Percentiles rank a stretch among this genome's conserved stretches.
phyloP scores from a whole-genome alignment of 1,284 basidiomycete species.

The Ceratobasidium sp. region DNA sequence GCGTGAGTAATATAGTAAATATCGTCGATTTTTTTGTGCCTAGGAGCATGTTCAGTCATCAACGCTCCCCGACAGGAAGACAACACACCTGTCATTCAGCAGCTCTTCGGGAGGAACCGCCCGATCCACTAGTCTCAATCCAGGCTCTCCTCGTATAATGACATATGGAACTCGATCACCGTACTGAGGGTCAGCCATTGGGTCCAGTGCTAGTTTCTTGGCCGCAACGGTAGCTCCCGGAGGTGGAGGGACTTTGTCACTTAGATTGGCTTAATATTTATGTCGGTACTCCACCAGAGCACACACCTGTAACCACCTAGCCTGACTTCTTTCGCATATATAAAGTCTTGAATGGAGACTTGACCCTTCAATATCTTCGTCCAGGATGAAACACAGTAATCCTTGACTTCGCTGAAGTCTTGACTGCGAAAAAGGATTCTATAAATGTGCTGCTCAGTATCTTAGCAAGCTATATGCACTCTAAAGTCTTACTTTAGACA shows the following conservation, averaged over 20 bases:
- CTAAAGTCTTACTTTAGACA: slow-evolving; percentile 75
- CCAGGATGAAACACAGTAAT: slow-evolving; percentile 89
- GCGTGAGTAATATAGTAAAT: slow-evolving; percentile 91
- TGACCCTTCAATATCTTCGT: slow-evolving; percentile 82
- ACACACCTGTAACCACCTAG: slow-evolving; percentile 89
- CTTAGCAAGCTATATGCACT: background rate
- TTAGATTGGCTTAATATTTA: slow-evolving; percentile 45
- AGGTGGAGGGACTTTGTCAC: slow-evolving; percentile 85
- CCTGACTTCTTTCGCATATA: slow-evolving; percentile 93
- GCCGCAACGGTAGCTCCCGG: slow-evolving; percentile 92
- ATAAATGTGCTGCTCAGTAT: background rate
- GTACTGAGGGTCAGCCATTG: slow-evolving; percentile 87
- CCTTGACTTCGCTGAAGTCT: slow-evolving; percentile 89
- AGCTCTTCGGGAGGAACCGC: slow-evolving; percentile 84
- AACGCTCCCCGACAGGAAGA: background rate
- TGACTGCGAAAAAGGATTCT: slow-evolving; percentile 90
- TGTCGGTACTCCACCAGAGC: background rate
- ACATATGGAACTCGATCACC: slow-evolving; percentile 95
- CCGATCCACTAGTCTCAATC: slow-evolving; percentile 79
- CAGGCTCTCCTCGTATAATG: slow-evolving; percentile 74
- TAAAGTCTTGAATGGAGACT: slow-evolving; percentile 88
- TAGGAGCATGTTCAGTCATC: slow-evolving; percentile 51
- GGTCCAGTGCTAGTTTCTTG: slow-evolving; percentile 77
- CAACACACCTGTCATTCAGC: slow-evolving; percentile 70
- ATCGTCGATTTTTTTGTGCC: slow-evolving; percentile 76